Evolutionary conservation across 441 rosid genomes (phyloP).

Genomic region (Viola pubescens): DNA sequence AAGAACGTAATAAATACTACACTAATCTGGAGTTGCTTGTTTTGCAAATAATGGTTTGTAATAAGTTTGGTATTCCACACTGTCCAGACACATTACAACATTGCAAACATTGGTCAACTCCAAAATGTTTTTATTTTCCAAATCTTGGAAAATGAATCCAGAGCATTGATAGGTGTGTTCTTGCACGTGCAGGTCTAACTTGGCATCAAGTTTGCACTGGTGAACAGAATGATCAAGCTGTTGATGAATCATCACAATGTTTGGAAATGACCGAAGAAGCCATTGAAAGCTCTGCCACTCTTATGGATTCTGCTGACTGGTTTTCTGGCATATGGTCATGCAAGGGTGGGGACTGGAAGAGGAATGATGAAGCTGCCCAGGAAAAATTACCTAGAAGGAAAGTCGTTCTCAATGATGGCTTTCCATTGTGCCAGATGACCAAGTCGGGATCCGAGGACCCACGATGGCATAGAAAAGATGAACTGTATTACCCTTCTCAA

Average conservation of each 20-base stretch:
- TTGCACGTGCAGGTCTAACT: slow-evolving; percentile 39
- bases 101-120: no score
- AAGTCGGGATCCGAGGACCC: slow-evolving; percentile 92
- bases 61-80: no score
- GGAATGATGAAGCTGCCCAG: slow-evolving; percentile 67
- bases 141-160: background rate
- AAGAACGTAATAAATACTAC: no score
- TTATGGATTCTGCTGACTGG: slow-evolving; percentile 59
- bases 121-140: background rate
- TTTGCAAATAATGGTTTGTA: no score
- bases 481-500: slow-evolving; percentile 67
- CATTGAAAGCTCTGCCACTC: slow-evolving; percentile 34
- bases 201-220: slow-evolving; percentile 32
- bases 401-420: slow-evolving; percentile 87
- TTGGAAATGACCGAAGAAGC: slow-evolving; percentile 35
- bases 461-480: slow-evolving; percentile 84
- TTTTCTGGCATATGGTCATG: slow-evolving; percentile 80
- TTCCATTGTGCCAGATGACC: slow-evolving; percentile 89
- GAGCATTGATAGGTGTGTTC: slow-evolving; percentile 17
- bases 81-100: no score
- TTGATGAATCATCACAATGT: slow-evolving; percentile 30
- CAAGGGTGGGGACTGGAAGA: slow-evolving; percentile 99
- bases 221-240: slow-evolving; percentile 28
- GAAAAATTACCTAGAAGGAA: slow-evolving; percentile 63
- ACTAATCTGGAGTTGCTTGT: no score